Percentiles rank a stretch among this genome's conserved stretches.
Conservation (phyloP, 169 alveolate species). For the Plasmodium fragile region DNA sequence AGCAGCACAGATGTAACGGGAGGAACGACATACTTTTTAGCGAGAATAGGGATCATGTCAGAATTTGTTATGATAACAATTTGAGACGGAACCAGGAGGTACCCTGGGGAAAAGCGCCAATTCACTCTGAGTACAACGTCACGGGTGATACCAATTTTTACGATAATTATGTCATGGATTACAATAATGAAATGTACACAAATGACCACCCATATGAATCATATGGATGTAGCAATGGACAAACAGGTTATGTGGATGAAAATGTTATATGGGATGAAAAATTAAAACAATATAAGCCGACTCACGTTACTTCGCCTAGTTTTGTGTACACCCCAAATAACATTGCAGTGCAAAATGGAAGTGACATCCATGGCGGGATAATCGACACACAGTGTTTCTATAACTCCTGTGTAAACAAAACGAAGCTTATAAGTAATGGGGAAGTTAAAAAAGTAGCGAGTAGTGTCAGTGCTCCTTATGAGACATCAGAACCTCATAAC, state of each 20-base stretch:
- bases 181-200: background rate
- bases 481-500: background rate
- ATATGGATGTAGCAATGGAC: background rate
- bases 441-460: background rate
- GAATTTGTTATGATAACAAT: constrained; percentile 6
- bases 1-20: background rate
- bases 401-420: constrained; percentile 7
- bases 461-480: background rate
- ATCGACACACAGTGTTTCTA: constrained; percentile 4
- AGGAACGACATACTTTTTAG: background rate
- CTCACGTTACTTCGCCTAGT: background rate
- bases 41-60: background rate
- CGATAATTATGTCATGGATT: background rate
- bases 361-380: background rate
- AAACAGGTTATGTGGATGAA: background rate
- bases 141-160: constrained; percentile 7
- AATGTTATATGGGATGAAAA: background rate
- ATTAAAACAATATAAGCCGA: background rate
- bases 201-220: background rate
- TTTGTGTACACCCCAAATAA: background rate
- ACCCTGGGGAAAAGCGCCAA: constrained; percentile 1
- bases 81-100: background rate
- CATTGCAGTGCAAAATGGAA: background rate
- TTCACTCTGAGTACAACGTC: constrained; percentile 2
- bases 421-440: constrained; percentile 2